These are phyloP conservation scores for Coemansia sp. DNA, from an alignment of 371 early-diverging fungal species.

Conservation along the genomic window DNA sequence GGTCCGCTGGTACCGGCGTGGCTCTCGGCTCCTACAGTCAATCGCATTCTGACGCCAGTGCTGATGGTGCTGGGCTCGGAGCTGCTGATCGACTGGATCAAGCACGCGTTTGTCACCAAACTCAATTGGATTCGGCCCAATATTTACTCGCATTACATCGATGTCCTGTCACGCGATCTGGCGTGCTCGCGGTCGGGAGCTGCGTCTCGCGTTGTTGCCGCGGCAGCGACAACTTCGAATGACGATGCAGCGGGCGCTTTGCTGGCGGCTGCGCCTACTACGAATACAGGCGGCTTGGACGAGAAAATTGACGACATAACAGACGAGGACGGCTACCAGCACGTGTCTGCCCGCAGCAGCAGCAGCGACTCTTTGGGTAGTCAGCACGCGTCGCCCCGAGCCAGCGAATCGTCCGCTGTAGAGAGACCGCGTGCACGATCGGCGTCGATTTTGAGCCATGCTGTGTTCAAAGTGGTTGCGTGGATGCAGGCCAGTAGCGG, in stretches of 20 bases:
- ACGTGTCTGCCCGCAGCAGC: slow-evolving; percentile 7
- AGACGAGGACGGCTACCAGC: slow-evolving; percentile 40
- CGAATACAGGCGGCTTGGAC: slow-evolving; percentile 12
- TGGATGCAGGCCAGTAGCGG: slow-evolving; percentile 19
- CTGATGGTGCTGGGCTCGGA: slow-evolving; percentile 86
- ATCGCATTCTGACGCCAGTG: slow-evolving; percentile 71
- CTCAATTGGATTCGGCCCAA: slow-evolving; percentile 91
- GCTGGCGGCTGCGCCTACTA: not conserved
- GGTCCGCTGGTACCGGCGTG: slow-evolving; percentile 36
- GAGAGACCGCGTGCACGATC: slow-evolving; percentile 14
- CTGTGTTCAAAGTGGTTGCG: slow-evolving; percentile 17
- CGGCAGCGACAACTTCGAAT: not conserved
- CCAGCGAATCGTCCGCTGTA: not conserved
- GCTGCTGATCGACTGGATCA: slow-evolving; percentile 95
- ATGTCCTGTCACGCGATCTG: slow-evolving; percentile 85
- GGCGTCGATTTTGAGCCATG: slow-evolving; percentile 31
- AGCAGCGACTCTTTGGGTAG: slow-evolving; percentile 12
- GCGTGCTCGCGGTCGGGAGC: slow-evolving; percentile 64
- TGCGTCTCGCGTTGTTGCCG: slow-evolving; percentile 23
- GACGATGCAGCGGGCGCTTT: too few species aligned
- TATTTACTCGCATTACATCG: slow-evolving; percentile 83
- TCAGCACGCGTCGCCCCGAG: not conserved
- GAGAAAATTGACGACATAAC: slow-evolving; percentile 31
- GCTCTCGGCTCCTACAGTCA: slow-evolving; percentile 35
- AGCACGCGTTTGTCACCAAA: slow-evolving; percentile 97